A percentile compares a stretch with the other conserved stretches of the same genome.
Evolutionary conservation across 371 early-diverging fungal genomes (phyloP).

Genomic region (Mortierella sp.): DNA sequence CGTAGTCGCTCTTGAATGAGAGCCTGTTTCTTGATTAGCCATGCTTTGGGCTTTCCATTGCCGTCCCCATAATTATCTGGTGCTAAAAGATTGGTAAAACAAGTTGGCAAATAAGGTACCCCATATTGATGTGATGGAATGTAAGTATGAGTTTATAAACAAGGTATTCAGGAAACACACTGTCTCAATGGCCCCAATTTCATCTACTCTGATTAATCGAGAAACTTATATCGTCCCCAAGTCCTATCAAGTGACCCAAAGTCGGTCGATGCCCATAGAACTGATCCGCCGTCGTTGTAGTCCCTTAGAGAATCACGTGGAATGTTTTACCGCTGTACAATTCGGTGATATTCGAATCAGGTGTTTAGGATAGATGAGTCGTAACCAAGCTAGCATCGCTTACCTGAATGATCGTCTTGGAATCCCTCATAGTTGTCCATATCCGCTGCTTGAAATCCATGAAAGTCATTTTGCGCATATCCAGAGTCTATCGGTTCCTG

Average conservation of each 20-base stretch:
- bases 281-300: not conserved
- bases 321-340: not conserved
- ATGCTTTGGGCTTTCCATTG: constrained; percentile 9
- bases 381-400: not conserved
- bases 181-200: not conserved
- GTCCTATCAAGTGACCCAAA: not conserved
- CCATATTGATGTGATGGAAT: not conserved
- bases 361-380: not conserved
- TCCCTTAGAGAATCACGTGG: not conserved
- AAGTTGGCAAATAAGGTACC: not conserved
- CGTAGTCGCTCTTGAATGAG: constrained; percentile 43
- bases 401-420: constrained; percentile 3
- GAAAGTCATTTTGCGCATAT: not conserved
- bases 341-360: too few species aligned
- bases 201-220: constrained; percentile 4
- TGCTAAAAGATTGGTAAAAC: not conserved
- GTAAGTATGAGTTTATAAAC: constrained; percentile 2
- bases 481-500: not conserved
- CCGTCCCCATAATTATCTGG: not conserved
- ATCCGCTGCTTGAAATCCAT: not conserved
- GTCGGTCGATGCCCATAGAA: too few species aligned
- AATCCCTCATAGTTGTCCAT: not conserved
- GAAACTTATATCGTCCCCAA: not conserved
- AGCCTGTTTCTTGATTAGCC: constrained; percentile 16
- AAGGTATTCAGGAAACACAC: too few species aligned